Evolutionary conservation across 352 stramenopile genomes (phyloP).

Genomic region (Globisporangium parvum): DNA sequence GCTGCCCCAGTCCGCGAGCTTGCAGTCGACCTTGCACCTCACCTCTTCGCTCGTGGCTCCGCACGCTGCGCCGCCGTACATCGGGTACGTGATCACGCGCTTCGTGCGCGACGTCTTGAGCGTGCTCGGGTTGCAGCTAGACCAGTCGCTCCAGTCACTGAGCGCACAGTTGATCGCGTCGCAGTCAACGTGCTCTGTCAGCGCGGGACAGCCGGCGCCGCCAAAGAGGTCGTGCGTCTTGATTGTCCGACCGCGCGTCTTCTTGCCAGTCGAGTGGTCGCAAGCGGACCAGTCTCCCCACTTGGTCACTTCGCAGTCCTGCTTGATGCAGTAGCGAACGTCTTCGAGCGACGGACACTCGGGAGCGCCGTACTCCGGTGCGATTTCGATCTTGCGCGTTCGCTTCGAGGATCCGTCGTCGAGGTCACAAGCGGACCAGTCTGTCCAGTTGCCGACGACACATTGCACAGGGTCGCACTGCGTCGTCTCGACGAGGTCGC

Average conservation of each 20-base stretch:
- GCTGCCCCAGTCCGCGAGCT: conserved; percentile 34
- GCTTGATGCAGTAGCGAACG: conserved; percentile 24
- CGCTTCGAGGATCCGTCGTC: conserved; percentile 24
- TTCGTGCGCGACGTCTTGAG: conserved; percentile 26
- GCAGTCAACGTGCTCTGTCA: conserved; percentile 20
- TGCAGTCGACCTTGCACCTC: conserved; percentile 41
- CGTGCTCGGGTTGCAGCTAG: conserved; percentile 28
- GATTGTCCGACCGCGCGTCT: conserved; percentile 24
- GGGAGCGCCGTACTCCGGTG: conserved; percentile 24
- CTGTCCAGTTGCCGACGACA: conserved; percentile 33
- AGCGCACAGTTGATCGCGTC: conserved; percentile 39
- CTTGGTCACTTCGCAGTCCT: conserved; percentile 40
- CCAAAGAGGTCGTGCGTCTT: conserved; percentile 28
- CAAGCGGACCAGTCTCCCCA: conserved; percentile 53
- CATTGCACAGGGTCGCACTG: conserved; percentile 36
- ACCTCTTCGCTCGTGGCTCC: conserved; percentile 14
- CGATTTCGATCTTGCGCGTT: conserved; percentile 33
- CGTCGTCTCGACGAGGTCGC: conserved; percentile 13
- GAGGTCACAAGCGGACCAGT: conserved; percentile 36
- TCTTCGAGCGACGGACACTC: conserved; percentile 35
- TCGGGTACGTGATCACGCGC: conserved; percentile 17
- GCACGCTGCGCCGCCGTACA: conserved; percentile 33
- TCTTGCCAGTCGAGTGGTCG: conserved; percentile 22
- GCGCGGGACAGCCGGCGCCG: conserved; percentile 16
- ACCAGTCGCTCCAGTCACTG: conserved; percentile 44